Conservation (phyloP, 129 eudicot species). For the Pseudognaphalium luteoalbum region DNA sequence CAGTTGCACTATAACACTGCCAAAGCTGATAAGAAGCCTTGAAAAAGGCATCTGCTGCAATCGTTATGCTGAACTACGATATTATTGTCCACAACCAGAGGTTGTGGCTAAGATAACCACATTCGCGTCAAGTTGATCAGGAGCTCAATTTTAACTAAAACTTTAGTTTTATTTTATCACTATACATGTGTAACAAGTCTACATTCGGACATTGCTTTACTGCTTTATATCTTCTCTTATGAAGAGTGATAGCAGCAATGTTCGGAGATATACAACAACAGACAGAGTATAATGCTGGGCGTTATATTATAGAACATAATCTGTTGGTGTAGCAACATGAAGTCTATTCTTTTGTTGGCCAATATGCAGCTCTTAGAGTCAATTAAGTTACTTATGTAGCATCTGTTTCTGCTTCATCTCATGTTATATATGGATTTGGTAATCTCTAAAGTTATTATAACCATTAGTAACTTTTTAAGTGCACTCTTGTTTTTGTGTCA, state of each 20-base stretch:
- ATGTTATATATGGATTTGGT: background rate
- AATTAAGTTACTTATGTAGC: background rate
- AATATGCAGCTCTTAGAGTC: background rate
- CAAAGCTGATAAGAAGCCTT: background rate
- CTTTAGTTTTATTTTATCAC: background rate
- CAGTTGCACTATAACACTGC: background rate
- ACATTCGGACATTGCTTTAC: background rate
- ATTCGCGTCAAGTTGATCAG: background rate
- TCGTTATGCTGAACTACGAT: background rate
- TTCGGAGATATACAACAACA: conserved; percentile 1
- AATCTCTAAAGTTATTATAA: too few relatives aligned
- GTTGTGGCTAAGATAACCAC: background rate
- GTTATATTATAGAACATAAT: background rate
- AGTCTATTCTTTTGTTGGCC: background rate
- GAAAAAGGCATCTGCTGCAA: background rate
- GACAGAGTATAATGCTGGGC: background rate
- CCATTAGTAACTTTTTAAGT: too few relatives aligned
- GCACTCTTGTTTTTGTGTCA: background rate
- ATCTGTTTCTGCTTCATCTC: conserved; percentile 1
- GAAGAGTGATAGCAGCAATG: conserved; percentile 6
- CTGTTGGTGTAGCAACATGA: conserved; percentile 3
- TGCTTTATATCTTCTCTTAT: background rate
- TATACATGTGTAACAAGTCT: too few relatives aligned
- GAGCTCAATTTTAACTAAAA: background rate
- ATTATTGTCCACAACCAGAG: background rate